These are phyloP conservation scores for Paramecium octaurelia DNA, from an alignment of 73 alveolate genomes.

Conservation along the genomic window DNA sequence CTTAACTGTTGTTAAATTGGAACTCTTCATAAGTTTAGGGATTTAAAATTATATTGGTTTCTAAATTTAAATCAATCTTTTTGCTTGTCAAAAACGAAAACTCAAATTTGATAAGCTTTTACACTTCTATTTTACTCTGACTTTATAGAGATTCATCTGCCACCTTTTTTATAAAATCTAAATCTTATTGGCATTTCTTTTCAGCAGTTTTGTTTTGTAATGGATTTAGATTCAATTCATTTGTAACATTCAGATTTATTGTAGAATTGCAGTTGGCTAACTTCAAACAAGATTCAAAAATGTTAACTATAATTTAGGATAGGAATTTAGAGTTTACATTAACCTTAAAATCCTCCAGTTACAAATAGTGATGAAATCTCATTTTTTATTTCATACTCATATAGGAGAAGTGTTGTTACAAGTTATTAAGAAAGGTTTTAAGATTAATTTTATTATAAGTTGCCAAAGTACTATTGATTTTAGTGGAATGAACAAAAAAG, in stretches of 20 bases:
- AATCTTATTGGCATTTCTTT: not conserved
- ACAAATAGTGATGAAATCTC: not conserved
- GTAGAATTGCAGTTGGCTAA: not conserved
- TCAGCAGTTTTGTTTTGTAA: not conserved
- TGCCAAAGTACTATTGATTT: not conserved
- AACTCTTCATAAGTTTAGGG: not conserved
- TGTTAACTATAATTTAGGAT: not conserved
- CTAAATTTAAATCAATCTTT: not conserved
- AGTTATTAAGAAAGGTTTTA: not conserved
- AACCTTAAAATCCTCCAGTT: not conserved
- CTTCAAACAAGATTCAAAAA: not conserved
- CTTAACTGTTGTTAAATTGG: not conserved
- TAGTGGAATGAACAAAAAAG: not conserved
- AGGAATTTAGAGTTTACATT: not conserved
- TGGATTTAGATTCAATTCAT: not conserved
- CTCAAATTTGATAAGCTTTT: not conserved
- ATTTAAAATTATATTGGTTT: not conserved
- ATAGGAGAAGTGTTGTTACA: not conserved
- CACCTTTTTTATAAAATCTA: not conserved
- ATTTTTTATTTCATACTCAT: not conserved
- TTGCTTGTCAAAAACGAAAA: not conserved
- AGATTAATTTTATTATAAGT: not conserved
- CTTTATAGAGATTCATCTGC: not conserved
- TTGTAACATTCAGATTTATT: not conserved
- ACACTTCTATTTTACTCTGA: not conserved